Conservation (phyloP, 2,329 filamentous ascomycete genomes). For the Botrytis medusae region DNA sequence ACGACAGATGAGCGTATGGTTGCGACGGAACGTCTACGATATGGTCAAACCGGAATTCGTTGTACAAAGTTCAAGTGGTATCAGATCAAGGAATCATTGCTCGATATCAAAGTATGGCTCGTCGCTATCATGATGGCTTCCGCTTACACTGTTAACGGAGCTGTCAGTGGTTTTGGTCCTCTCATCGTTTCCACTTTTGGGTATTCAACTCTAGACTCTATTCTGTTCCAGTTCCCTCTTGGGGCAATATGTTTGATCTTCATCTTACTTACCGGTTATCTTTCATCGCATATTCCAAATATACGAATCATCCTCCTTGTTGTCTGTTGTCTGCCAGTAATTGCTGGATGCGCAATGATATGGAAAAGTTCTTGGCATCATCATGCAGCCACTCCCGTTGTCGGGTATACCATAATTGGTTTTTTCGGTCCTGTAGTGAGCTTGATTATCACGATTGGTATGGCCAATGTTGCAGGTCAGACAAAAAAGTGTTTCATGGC, state of each 20-base stretch:
- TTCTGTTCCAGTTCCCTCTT: constrained; percentile 73
- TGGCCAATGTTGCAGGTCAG: constrained; percentile 71
- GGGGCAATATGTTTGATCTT: constrained; percentile 66
- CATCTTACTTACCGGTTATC: constrained; percentile 65
- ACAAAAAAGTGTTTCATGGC: constrained; percentile 80
- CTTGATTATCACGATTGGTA: constrained; percentile 56
- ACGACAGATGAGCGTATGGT: constrained; percentile 60
- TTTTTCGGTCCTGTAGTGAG: constrained; percentile 61
- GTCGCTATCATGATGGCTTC: constrained; percentile 67
- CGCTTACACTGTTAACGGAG: constrained; percentile 71
- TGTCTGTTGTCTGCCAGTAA: constrained; percentile 68
- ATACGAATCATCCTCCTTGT: constrained; percentile 65
- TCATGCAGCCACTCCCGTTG: constrained; percentile 64
- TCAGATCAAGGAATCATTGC: constrained; percentile 58
- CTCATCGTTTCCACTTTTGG: constrained; percentile 72
- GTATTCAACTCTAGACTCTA: constrained; percentile 61
- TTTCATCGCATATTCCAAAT: constrained; percentile 60
- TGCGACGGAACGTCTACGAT: constrained; percentile 61
- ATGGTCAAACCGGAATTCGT: constrained; percentile 62
- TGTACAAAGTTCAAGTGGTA: constrained; percentile 58
- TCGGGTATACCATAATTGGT: constrained; percentile 39
- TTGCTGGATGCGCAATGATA: constrained; percentile 71
- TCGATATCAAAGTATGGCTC: constrained; percentile 64
- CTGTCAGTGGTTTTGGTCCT: constrained; percentile 68
- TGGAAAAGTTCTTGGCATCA: constrained; percentile 67